A percentile compares a stretch with the other conserved stretches of the same genome.
Conservation (phyloP, 768 basidiomycete species). For the Tylopilus plumbeoviolaceoides region DNA sequence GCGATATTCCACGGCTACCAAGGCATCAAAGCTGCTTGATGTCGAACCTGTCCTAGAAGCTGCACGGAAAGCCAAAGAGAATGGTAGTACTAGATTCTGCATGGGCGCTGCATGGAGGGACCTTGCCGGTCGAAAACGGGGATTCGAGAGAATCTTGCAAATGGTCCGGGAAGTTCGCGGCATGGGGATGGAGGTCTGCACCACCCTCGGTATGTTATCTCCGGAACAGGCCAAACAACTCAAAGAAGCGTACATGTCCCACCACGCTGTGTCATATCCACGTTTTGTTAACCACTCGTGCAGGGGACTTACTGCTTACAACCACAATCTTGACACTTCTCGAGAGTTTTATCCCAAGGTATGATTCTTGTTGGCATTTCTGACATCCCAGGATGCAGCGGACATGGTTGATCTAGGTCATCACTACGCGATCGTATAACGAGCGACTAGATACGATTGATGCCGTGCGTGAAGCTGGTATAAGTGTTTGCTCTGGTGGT, state of each 20-base stretch:
- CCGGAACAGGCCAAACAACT: slow-evolving; percentile 89
- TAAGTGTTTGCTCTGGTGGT: slow-evolving; percentile 95
- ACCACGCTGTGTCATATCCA: not conserved
- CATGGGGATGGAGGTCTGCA: slow-evolving; percentile 99
- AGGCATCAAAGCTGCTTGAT: slow-evolving; percentile 82
- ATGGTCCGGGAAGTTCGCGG: slow-evolving; percentile 90
- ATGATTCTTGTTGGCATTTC: slow-evolving; percentile 9
- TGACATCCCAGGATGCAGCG: not conserved
- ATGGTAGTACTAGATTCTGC: slow-evolving; percentile 96
- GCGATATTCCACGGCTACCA: slow-evolving; percentile 84
- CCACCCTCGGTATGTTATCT: slow-evolving; percentile 94
- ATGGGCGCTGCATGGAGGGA: slow-evolving; percentile 99
- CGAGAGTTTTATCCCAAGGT: slow-evolving; percentile 95
- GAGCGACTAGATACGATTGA: slow-evolving; percentile 87
- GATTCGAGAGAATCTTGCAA: slow-evolving; percentile 86
- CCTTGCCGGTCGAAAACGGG: slow-evolving; percentile 85
- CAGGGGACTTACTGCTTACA: slow-evolving; percentile 94
- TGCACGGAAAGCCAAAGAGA: slow-evolving; percentile 89
- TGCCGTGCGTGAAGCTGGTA: slow-evolving; percentile 91
- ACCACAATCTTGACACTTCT: slow-evolving; percentile 98
- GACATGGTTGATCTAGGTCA: slow-evolving; percentile 55
- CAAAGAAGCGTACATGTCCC: slow-evolving; percentile 76
- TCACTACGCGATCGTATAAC: slow-evolving; percentile 92
- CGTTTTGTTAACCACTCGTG: not conserved
- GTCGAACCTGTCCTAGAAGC: slow-evolving; percentile 91